Evolutionary conservation across 192 early-diverging fungal species (phyloP).

Genomic region (Endogone sp.): DNA sequence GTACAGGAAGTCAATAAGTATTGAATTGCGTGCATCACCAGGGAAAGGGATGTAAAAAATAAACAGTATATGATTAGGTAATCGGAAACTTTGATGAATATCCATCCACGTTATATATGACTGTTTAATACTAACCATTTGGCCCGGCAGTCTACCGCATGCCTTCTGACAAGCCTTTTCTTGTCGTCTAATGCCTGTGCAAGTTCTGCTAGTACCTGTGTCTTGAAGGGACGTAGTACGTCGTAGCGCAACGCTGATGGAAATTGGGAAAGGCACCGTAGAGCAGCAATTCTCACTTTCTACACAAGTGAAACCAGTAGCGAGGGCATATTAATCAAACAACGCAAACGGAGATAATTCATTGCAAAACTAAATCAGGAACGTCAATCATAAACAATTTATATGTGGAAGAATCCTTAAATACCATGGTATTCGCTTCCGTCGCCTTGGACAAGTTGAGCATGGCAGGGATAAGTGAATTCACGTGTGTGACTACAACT

Average conservation of each 20-base stretch:
- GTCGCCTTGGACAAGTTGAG: slow-evolving; percentile 28
- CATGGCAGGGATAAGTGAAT: slow-evolving; percentile 37
- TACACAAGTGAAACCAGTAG: slow-evolving; percentile 34
- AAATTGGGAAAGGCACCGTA: slow-evolving; percentile 63
- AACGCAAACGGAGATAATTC: slow-evolving; percentile 13
- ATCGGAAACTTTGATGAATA: not conserved
- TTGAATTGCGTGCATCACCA: too few relatives aligned
- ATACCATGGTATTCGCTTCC: slow-evolving; percentile 34
- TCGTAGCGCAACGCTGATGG: slow-evolving; percentile 59
- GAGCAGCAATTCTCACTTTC: slow-evolving; percentile 57
- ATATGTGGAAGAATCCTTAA: not conserved
- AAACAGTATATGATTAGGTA: not conserved
- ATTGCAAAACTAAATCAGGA: too few relatives aligned
- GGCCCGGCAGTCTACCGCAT: slow-evolving; percentile 82
- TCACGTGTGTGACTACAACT: slow-evolving; percentile 54
- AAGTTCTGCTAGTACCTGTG: slow-evolving; percentile 60
- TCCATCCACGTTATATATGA: not conserved
- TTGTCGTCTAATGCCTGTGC: slow-evolving; percentile 73
- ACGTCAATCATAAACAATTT: not conserved
- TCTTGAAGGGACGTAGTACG: slow-evolving; percentile 58
- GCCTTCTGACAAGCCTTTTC: slow-evolving; percentile 81
- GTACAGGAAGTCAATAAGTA: too few relatives aligned
- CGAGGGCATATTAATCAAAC: slow-evolving; percentile 22
- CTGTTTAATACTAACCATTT: slow-evolving; percentile 60
- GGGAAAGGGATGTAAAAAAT: not conserved